Base-by-base conservation (phyloP, 345 rosid genomes). In the Salix purpurea region DNA sequence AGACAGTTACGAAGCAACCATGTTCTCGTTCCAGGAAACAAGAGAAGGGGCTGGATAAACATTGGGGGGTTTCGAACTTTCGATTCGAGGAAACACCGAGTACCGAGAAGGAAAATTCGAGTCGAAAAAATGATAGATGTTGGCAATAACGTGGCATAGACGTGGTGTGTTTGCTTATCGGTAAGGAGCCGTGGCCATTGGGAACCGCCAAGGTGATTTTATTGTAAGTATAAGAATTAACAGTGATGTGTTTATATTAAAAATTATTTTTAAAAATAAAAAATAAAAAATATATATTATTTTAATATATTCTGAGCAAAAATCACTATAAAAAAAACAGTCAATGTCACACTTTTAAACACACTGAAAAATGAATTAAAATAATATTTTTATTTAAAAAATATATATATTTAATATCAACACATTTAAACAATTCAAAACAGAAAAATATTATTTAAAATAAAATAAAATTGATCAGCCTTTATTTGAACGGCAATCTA, bases 51-150 rank as follows among this genome's bases (percentile, higher is more conserved):
- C 74, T 69, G 58, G 34, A 69, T 46, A 16, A 65, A 23, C 19
- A 78, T 65, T 65, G 26, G 18, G 30, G 36, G 16, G 62, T n/a
- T 28, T 28, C 28, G 28, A 26, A 26, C 28, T 26, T 37, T 12
- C 34, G 71, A 46, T 64, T n/a, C 34, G 66, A 52, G 14, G 16
- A 15, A 30, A 34, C 36, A 19, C 4, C 44, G 11, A 40, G 44
- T 15, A 24, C 2, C n/a, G 65, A n/a, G 65, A 14, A 70, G 54
- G 74, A 10, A 42, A 76, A 18, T 28, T 32, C 60, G 21, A 69
- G 74, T 75, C 52, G 18, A 76, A 71, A 6, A 74, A 5, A 77
- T 79, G 75, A 40, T 65, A 37, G 14, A 19, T 77, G 84, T 23
- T 72, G 75, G 34, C 34, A 32, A 32, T 32, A 32, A 32, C 34